These are phyloP conservation scores for Fusarium drepaniforme DNA, from an alignment of 2,329 filamentous ascomycete genomes.

Conservation along the genomic window DNA sequence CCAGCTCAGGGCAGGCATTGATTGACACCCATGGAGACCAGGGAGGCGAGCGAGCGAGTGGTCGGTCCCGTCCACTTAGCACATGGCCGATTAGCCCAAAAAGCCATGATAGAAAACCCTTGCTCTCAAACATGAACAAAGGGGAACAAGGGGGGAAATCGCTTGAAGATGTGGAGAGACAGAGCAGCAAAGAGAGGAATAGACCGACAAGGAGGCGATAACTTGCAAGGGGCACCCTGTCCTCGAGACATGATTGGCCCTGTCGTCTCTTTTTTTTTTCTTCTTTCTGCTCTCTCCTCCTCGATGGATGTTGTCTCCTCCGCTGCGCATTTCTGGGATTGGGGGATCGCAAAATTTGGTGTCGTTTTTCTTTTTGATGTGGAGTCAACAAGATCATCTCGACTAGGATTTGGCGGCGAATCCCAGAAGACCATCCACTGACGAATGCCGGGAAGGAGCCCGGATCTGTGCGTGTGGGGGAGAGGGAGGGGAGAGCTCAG, in stretches of 20 bases:
- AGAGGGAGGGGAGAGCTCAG: not conserved
- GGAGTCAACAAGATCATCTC: conserved; percentile 32
- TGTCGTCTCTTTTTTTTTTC: not conserved
- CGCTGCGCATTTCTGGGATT: conserved; percentile 10
- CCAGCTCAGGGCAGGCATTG: conserved; percentile 4
- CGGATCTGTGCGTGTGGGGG: conserved; percentile 31
- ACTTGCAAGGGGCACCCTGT: not conserved
- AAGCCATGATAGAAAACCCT: conserved; percentile 8
- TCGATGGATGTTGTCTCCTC: conserved; percentile 18
- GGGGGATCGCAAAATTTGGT: conserved; percentile 14
- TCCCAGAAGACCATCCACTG: conserved; percentile 14
- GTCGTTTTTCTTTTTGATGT: conserved; percentile 25
- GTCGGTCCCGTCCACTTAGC: not conserved
- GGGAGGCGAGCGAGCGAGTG: not conserved
- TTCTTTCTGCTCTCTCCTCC: conserved; percentile 21
- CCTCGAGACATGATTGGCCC: not conserved
- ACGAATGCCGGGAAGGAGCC: conserved; percentile 17
- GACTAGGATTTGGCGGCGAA: conserved; percentile 2
- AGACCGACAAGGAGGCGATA: conserved; percentile 4
- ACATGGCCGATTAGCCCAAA: conserved; percentile 3
- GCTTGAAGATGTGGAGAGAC: conserved; percentile 5
- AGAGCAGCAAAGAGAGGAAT: not conserved
- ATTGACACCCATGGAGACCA: not conserved
- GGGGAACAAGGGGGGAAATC: conserved; percentile 11
- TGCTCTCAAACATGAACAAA: conserved; percentile 1